Evolutionary conservation across 2,329 filamentous ascomycete genomes (phyloP), one percentile per base, ranked within the genome.

Genomic region (Xenoacremonium recifei): DNA sequence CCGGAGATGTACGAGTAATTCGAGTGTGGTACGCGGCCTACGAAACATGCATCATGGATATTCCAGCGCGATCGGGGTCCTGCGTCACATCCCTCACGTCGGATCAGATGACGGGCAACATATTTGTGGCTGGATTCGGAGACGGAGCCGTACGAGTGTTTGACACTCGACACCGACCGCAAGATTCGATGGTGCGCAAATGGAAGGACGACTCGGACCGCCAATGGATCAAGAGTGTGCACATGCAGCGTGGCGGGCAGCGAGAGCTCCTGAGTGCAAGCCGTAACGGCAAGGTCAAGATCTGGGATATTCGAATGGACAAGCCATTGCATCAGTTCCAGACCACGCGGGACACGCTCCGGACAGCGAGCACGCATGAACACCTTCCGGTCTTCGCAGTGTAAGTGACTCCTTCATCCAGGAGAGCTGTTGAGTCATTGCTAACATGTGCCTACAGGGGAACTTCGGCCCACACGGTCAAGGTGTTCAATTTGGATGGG

Each of bases 31-130:
- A 95, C 60, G 92, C 92, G 13, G 89, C 89, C 6, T 87, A 89
- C 32, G 93, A 99, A 72, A 85, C 93, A 27, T 97, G 92, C 68
- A 81, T 89, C 39, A 87, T 85, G 72, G 93, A 99, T 61, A 96
- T 99, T 39, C 90, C 91, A 23, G 93, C 93, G 10, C 85, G 93
- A 23, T 96, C 92, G 1, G 90, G 90, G 23, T 95, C 90, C 13
- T 97, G 92, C 64, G 93, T 99, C 48, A 99, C 93, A 4, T 95
- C 90, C 7, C 71, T 99, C 49, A 97, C 93, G 3, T 96, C 90
- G 13, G 93, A 99, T 65, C 93, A 97, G 73, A 95, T 99, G 67
- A 95, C 95, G 39, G 93, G 93, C 32, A 91, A 96, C 59, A 83
- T 96, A 34, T 96, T 99, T 58, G 87, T 96, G 10, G 93, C 93